These are phyloP conservation scores for Agroathelia rolfsii DNA, from an alignment of 1,284 basidiomycete species.

Conservation along the genomic window DNA sequence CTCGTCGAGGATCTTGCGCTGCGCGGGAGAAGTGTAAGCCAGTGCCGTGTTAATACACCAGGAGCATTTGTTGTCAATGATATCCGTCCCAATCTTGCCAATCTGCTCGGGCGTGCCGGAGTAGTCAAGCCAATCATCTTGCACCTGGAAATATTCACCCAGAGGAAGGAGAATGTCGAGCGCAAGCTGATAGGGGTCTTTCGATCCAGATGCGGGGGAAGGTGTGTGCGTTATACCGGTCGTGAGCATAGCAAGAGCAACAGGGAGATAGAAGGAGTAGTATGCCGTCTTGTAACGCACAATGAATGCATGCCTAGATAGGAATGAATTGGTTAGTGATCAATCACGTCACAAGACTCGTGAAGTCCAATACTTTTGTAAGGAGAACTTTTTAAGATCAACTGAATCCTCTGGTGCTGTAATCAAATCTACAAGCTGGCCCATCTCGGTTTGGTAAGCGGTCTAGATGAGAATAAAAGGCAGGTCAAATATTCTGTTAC, in stretches of 20 bases:
- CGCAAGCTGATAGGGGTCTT: constrained; percentile 71
- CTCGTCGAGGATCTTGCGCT: constrained; percentile 51
- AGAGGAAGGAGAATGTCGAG: constrained; percentile 83
- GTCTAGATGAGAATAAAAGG: constrained; percentile 42
- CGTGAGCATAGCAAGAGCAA: constrained; percentile 87
- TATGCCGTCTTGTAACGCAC: constrained; percentile 97
- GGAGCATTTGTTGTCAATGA: constrained; percentile 97
- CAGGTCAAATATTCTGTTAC: neutral
- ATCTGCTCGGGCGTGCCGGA: constrained; percentile 86
- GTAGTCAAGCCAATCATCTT: constrained; percentile 97
- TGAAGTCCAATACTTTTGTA: constrained; percentile 52
- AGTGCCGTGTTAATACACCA: constrained; percentile 95
- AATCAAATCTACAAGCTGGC: constrained; percentile 92
- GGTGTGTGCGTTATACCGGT: constrained; percentile 57
- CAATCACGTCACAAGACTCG: constrained; percentile 1
- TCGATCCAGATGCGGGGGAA: constrained; percentile 20
- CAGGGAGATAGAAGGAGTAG: constrained; percentile 98
- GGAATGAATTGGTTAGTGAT: constrained; percentile 1
- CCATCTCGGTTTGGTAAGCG: constrained; percentile 92
- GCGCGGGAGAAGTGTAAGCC: constrained; percentile 41
- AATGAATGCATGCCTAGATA: constrained; percentile 76
- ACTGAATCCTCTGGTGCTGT: constrained; percentile 89
- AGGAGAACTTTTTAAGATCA: constrained; percentile 81
- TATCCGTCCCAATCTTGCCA: constrained; percentile 97
- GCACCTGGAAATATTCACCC: constrained; percentile 98